Evolutionary conservation across 805 yeast species (phyloP), one percentile per base, ranked within the genome.

Genomic region (Nakazawaea ernobii): DNA sequence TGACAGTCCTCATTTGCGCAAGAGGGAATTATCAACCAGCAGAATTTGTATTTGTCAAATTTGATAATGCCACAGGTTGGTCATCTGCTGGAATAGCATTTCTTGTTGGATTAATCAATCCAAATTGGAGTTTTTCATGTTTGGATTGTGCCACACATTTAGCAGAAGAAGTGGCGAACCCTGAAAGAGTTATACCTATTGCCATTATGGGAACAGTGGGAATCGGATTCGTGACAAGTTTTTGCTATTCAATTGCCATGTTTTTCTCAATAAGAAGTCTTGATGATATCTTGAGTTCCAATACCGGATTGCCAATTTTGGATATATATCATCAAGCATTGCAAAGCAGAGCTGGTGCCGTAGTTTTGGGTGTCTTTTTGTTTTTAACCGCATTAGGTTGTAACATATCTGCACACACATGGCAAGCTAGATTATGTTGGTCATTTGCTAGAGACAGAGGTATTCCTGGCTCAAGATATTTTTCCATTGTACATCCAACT

Each of bases 91-190:
- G 77, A 28, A 73, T 81, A 60, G 84, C 86, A 0, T 79, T 82
- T 58, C 73, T 82, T 48, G 77, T 80, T n/a, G 88, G 89, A n/a
- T 62, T 82, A 42, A 75, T 82, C 53, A 82, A 82, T 58, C 85
- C 87, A 6, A 76, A 79, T 48, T 83, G 86, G 86, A 77, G 83
- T 8, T 82, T 81, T 66, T 72, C 80, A 27, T 82, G 88, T 53
- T 69, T 81, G 43, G 90, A 83, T 57, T 77, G 81, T 49, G 86
- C 87, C 2, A 80, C 87, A 2, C 89, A 83, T 56, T 71, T 84
- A 74, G 80, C 84, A 20, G 90, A 84, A 58, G 89, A 83, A 57
- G 73, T 73, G 33, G 66, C 72, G 35, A 67, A 73, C 27, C 86
- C 89, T 5, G 76, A 76, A 55, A 68, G 74, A 43, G 71, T 76